phyloP scores from a whole-genome alignment of 306 rosid species.

The Prunus campanulata region DNA sequence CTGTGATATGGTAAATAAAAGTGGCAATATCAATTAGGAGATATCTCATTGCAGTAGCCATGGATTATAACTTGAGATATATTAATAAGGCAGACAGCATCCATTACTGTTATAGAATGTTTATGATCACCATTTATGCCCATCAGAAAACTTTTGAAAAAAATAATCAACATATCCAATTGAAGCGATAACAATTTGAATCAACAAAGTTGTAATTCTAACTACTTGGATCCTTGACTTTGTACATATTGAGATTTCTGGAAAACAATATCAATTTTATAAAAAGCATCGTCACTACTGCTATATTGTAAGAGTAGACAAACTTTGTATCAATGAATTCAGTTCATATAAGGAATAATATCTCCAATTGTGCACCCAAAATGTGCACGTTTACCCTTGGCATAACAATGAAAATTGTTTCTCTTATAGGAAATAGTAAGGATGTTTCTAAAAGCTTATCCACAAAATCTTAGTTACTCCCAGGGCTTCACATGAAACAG shows the following conservation, averaged over 20 bases:
- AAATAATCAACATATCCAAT: not conserved
- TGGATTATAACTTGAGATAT: not conserved
- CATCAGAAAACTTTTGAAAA: not conserved
- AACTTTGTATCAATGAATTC: not conserved
- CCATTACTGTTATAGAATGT: not conserved
- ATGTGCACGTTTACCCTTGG: no score
- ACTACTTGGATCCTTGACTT: not conserved
- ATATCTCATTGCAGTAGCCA: conserved; percentile 9
- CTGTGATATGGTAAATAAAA: conserved; percentile 47
- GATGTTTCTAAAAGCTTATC: not conserved
- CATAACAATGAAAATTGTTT: not conserved
- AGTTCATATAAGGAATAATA: not conserved
- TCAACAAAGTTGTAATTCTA: not conserved
- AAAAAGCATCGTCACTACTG: not conserved
- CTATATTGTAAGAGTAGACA: not conserved
- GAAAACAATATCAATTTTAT: not conserved
- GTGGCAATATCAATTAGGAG: conserved; percentile 25
- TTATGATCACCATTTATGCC: not conserved
- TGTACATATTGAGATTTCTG: not conserved
- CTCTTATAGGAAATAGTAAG: not conserved
- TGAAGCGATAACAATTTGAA: not conserved
- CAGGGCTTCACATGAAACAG: no score
- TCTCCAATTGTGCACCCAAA: not conserved
- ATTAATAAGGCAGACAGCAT: not conserved
- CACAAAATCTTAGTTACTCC: not conserved